Percentiles rank a stretch among this genome's conserved stretches.
These are phyloP conservation scores for Cutaneotrichosporon dermatis DNA, from an alignment of 1,284 basidiomycete species.

Conservation along the genomic window DNA sequence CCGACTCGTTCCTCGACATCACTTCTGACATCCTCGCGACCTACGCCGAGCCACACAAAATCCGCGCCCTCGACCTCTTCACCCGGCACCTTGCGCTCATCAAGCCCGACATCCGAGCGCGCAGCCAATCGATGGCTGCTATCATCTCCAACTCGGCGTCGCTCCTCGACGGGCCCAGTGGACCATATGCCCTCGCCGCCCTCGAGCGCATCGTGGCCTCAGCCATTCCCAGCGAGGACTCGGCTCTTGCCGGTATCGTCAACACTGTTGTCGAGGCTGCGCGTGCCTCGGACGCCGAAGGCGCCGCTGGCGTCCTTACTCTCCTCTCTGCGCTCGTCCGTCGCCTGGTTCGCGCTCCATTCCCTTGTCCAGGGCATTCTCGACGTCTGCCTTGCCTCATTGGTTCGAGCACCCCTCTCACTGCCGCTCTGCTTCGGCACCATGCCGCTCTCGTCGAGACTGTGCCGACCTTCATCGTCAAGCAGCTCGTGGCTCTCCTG, in stretches of 20 bases:
- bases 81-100: conserved; percentile 62
- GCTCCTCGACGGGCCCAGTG: conserved; percentile 49
- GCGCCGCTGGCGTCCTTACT: conserved; percentile 55
- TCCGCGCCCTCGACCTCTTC: conserved; percentile 54
- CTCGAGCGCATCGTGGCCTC: conserved; percentile 60
- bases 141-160: conserved; percentile 51
- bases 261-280: conserved; percentile 57
- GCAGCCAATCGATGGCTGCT: conserved; percentile 55
- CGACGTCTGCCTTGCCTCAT: conserved; percentile 57
- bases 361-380: conserved; percentile 71
- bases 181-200: conserved; percentile 53
- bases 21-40: conserved; percentile 38
- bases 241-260: conserved; percentile 57
- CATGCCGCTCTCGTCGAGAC: conserved; percentile 39
- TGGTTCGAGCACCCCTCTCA: conserved; percentile 16
- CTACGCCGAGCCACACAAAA: conserved; percentile 24
- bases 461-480: conserved; percentile 49
- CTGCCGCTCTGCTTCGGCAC: conserved; percentile 30
- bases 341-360: conserved; percentile 80
- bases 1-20: conserved; percentile 59
- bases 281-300: conserved; percentile 47
- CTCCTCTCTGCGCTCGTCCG: conserved; percentile 51
- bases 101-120: conserved; percentile 57
- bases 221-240: conserved; percentile 62
- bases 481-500: conserved; percentile 49